Evolutionary conservation across 257 asterid genomes (phyloP), one percentile per base, ranked within the genome.

Genomic region (Misopates orontium): DNA sequence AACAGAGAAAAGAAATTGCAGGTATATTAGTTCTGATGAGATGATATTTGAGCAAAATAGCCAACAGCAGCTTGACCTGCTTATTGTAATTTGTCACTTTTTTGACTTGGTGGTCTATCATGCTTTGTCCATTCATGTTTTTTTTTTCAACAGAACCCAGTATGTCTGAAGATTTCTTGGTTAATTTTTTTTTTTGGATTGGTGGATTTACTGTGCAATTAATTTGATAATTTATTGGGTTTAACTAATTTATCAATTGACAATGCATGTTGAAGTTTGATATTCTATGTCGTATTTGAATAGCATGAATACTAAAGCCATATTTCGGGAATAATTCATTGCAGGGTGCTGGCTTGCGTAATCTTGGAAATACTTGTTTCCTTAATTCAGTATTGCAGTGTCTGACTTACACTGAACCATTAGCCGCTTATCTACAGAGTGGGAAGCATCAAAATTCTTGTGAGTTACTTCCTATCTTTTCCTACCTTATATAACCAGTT

Each of bases 311-410:
- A 32, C 18, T 20, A 9, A 59, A 52, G 70, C 45, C 53, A 41
- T 48, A 62, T 69, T 31, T 28, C 52, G n/a, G n/a, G n/a, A n/a
- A n/a, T 57, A 54, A 71, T 77, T 77, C 36, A 7, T 28, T 62
- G 13, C 96, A 94, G 99, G 99, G 99, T 56, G 99, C 99, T 21
- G 99, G 99, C 50, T 78, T 94, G 75, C 95, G 90, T 69, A 94
- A 94, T 74, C 99, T 94, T 36, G 99, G 99, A 62, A 94, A 94
- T 56, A 94, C 99, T 8, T 94, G 99, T 74, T 94, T 84, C 64
- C 91, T 94, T 58, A 94, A 94, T 74, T 83, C 99, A 12, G 99
- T 94, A 31, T 72, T 94, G 76, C 99, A 94, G 64, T 94, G 99
- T 28, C 81, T 94, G 71, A 94, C 99, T 28, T 94, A 94, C 77